phyloP scores from a whole-genome alignment of 805 yeast species.

The Saturnispora sekii region DNA sequence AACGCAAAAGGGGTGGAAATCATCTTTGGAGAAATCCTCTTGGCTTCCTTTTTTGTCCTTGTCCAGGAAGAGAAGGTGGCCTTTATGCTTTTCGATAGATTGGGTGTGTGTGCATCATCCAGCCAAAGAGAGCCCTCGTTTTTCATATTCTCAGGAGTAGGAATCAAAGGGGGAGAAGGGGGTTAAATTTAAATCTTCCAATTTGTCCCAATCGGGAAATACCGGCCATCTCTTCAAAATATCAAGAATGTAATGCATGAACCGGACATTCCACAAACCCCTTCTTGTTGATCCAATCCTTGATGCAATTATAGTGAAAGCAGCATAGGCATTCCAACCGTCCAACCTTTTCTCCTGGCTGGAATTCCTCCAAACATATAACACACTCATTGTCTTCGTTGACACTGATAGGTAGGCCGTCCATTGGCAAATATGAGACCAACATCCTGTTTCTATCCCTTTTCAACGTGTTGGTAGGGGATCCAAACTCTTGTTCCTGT shows the following conservation, averaged over 20 bases:
- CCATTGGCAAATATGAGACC: slow-evolving; percentile 51
- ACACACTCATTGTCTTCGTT: slow-evolving; percentile 69
- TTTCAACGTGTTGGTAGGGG: slow-evolving; percentile 32
- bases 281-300: slow-evolving; percentile 81
- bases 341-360: slow-evolving; percentile 82
- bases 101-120: slow-evolving; percentile 1
- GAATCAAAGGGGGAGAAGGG: background rate
- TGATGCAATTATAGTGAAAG: slow-evolving; percentile 85
- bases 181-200: background rate
- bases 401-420: slow-evolving; percentile 21
- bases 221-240: slow-evolving; percentile 2
- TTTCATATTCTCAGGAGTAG: background rate
- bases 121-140: slow-evolving; percentile 1
- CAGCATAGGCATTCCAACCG: slow-evolving; percentile 90
- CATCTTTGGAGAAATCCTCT: background rate
- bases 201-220: slow-evolving; percentile 3
- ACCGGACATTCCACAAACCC: slow-evolving; percentile 86
- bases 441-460: slow-evolving; percentile 72
- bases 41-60: background rate
- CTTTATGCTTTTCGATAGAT: background rate
- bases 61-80: background rate
- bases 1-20: slow-evolving; percentile 10
- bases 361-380: slow-evolving; percentile 83
- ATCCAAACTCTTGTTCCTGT: slow-evolving; percentile 48
- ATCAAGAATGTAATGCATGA: slow-evolving; percentile 40